Conservation (phyloP, 2,329 filamentous ascomycete species). For the Calonectria pseudoreteaudii region DNA sequence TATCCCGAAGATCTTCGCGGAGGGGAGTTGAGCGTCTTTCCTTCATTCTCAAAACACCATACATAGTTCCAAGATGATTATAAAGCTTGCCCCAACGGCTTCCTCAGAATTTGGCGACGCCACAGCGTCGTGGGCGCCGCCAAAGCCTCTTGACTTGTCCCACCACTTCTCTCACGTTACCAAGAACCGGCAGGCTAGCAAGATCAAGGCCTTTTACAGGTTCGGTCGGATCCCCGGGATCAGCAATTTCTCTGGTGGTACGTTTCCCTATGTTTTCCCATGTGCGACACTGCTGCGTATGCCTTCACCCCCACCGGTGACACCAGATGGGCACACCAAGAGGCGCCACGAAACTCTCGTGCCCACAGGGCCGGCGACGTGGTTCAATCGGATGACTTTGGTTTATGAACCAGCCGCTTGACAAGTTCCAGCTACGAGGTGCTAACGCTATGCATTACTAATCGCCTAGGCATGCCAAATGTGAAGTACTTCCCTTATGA, state of each 20-base stretch:
- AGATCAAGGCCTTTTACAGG: slow-evolving; percentile 86
- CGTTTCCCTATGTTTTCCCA: slow-evolving; percentile 37
- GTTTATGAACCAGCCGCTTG: neutral
- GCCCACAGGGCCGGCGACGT: neutral
- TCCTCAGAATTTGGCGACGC: slow-evolving; percentile 33
- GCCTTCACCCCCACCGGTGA: neutral
- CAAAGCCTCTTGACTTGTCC: slow-evolving; percentile 76
- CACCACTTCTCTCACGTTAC: slow-evolving; percentile 82
- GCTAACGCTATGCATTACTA: slow-evolving; percentile 23
- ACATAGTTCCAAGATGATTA: neutral
- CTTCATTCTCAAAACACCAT: slow-evolving; percentile 11
- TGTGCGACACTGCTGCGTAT: neutral
- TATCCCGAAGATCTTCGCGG: slow-evolving; percentile 26
- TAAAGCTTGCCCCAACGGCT: slow-evolving; percentile 28
- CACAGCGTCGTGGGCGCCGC: slow-evolving; percentile 12
- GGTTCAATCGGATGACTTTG: neutral
- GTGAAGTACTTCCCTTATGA: slow-evolving; percentile 89
- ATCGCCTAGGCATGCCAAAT: slow-evolving; percentile 77
- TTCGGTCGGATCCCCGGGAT: slow-evolving; percentile 78
- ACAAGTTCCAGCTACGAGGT: neutral
- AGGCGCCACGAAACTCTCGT: slow-evolving; percentile 1
- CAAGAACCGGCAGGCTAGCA: slow-evolving; percentile 71
- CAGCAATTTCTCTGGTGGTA: slow-evolving; percentile 72
- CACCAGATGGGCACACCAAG: neutral
- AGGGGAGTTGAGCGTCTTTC: slow-evolving; percentile 8